A percentile compares a stretch with the other conserved stretches of the same genome.
Evolutionary conservation across 192 early-diverging fungal species (phyloP).

Genomic region (Rhizophagus clarus): DNA sequence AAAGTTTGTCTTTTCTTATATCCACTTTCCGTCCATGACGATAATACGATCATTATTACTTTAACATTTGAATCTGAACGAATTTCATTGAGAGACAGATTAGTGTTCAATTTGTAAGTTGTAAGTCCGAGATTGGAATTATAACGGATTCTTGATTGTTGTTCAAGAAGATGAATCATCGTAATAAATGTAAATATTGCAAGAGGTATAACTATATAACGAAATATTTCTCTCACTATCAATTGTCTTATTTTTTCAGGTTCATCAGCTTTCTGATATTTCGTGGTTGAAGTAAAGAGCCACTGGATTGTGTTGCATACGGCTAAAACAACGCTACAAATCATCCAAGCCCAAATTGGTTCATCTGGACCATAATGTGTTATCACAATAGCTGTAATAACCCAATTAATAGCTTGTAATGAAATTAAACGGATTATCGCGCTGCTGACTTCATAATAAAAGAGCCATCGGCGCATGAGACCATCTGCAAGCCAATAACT

Average conservation of each 20-base stretch:
- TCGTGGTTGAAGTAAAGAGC: conserved; percentile 35
- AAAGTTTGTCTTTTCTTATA: conserved; percentile 48
- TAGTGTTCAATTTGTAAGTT: conserved; percentile 36
- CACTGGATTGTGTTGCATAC: conserved; percentile 47
- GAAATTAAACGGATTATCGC: conserved; percentile 55
- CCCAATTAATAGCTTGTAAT: conserved; percentile 56
- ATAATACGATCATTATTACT: conserved; percentile 55
- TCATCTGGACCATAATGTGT: conserved; percentile 56
- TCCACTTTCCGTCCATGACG: conserved; percentile 59
- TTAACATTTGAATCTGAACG: conserved; percentile 41
- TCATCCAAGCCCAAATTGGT: conserved; percentile 62
- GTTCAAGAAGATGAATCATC: conserved; percentile 52
- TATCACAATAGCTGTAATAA: conserved; percentile 48
- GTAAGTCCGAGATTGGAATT: conserved; percentile 31
- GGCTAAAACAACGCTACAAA: conserved; percentile 48
- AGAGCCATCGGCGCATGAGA: conserved; percentile 60
- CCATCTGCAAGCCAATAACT: conserved; percentile 56
- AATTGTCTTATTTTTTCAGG: conserved; percentile 20
- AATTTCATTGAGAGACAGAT: conserved; percentile 36
- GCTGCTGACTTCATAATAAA: conserved; percentile 55
- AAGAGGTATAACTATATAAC: conserved; percentile 50
- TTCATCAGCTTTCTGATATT: conserved; percentile 20
- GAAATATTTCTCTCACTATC: conserved; percentile 31
- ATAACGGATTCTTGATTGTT: conserved; percentile 45
- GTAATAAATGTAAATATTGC: conserved; percentile 55